Conservation (phyloP, 139 green algal species). For the Trebouxia sp. region DNA sequence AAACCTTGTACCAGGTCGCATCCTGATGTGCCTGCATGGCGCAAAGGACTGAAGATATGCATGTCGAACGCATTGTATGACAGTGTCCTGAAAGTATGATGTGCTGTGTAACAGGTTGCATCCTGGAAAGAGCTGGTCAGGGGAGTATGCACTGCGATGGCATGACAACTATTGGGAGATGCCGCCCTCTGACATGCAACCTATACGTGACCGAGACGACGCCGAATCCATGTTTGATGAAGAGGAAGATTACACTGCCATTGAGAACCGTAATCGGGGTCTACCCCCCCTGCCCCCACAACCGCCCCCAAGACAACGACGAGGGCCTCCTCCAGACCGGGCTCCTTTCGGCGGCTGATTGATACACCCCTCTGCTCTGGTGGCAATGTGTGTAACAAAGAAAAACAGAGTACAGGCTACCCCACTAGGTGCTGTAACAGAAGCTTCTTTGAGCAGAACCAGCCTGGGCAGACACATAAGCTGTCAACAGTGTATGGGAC, state of each 20-base stretch:
- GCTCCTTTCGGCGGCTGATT: too few relatives aligned
- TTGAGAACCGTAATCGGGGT: too few relatives aligned
- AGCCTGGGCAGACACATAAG: not conserved
- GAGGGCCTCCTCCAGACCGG: too few relatives aligned
- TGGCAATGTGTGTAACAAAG: too few relatives aligned
- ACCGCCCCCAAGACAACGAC: too few relatives aligned
- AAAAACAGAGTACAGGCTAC: too few relatives aligned
- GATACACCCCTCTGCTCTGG: too few relatives aligned
- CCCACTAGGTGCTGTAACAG: not conserved
- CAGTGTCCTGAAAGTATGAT: not conserved
- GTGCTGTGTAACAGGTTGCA: slow-evolving; percentile 24
- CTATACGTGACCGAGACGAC: not conserved
- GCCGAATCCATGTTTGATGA: too few relatives aligned
- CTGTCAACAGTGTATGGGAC: not conserved
- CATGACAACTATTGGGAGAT: slow-evolving; percentile 47
- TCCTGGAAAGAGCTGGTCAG: slow-evolving; percentile 44
- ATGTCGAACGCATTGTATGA: not conserved
- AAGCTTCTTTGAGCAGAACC: not conserved
- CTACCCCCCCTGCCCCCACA: too few relatives aligned
- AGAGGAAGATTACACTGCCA: too few relatives aligned
- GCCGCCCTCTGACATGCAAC: slow-evolving; percentile 43
- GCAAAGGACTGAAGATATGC: not conserved
- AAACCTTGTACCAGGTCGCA: too few relatives aligned
- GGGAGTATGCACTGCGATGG: slow-evolving; percentile 41
- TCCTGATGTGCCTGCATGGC: not conserved